Conservation (phyloP, 2,329 filamentous ascomycete species). For the Apiospora pterosperma region DNA sequence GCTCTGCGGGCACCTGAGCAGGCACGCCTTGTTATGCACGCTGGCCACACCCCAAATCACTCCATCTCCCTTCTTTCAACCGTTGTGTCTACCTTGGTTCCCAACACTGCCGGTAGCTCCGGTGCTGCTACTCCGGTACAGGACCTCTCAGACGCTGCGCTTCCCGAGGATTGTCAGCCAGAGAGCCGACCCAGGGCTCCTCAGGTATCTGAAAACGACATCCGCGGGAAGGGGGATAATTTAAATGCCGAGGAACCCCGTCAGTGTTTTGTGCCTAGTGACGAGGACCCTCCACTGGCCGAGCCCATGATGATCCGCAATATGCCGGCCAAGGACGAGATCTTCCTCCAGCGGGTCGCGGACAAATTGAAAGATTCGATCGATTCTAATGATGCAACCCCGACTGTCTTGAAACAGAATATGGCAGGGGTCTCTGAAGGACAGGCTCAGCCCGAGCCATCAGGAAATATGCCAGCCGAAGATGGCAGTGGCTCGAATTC, state of each 20-base stretch:
- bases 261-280: constrained; percentile 33
- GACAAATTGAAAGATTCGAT: constrained; percentile 50
- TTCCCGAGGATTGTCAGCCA: constrained; percentile 11
- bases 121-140: constrained; percentile 31
- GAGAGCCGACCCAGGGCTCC: constrained; percentile 17
- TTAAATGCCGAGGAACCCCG: constrained; percentile 14
- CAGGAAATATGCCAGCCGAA: neutral
- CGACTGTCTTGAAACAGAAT: constrained; percentile 31
- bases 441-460: neutral
- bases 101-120: constrained; percentile 36
- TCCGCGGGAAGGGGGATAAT: constrained; percentile 3
- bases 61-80: constrained; percentile 48
- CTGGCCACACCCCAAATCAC: constrained; percentile 61
- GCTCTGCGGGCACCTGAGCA: constrained; percentile 45
- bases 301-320: constrained; percentile 54
- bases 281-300: constrained; percentile 43
- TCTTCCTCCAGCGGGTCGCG: constrained; percentile 48
- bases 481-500: neutral
- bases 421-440: neutral
- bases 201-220: neutral
- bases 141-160: constrained; percentile 11
- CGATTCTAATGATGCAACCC: constrained; percentile 42
- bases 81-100: constrained; percentile 36
- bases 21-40: constrained; percentile 56
- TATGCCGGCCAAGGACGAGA: constrained; percentile 52